Conservation (phyloP, 2,329 filamentous ascomycete genomes). For the Pseudonectria foliicola region DNA sequence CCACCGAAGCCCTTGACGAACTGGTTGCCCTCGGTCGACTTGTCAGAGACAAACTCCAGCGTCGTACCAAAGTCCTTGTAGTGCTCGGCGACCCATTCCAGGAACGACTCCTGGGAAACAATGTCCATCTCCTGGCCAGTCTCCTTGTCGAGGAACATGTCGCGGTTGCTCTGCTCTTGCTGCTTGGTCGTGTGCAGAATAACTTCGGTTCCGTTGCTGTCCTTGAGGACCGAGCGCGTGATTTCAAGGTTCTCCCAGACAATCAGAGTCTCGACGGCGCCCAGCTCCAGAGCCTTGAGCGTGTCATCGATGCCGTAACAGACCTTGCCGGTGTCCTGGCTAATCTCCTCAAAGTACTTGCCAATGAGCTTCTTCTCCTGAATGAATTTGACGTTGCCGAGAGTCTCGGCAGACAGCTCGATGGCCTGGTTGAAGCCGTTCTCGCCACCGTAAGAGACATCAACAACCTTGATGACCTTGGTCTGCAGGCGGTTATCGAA, state of each 20-base stretch:
- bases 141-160: conserved; percentile 89
- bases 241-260: conserved; percentile 97
- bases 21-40: conserved; percentile 97
- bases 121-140: conserved; percentile 98
- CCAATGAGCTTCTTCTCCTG: conserved; percentile 99
- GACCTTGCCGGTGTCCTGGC: conserved; percentile 90
- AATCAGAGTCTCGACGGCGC: conserved; percentile 89
- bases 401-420: conserved; percentile 86
- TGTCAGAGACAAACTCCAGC: conserved; percentile 95
- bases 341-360: conserved; percentile 98
- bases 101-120: conserved; percentile 77
- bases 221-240: conserved; percentile 84
- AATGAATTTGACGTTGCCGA: conserved; percentile 99
- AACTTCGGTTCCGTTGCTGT: conserved; percentile 62
- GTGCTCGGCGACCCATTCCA: conserved; percentile 99
- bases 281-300: conserved; percentile 90
- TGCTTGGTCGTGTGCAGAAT: conserved; percentile 83
- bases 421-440: conserved; percentile 99
- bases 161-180: conserved; percentile 62
- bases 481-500: conserved; percentile 85
- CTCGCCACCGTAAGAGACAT: conserved; percentile 97
- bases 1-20: conserved; percentile 99
- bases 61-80: conserved; percentile 97
- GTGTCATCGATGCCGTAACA: conserved; percentile 99
- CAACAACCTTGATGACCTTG: conserved; percentile 99